phyloP scores from a whole-genome alignment of 2,329 filamentous ascomycete genomes.

The Fusarium torreyae region DNA sequence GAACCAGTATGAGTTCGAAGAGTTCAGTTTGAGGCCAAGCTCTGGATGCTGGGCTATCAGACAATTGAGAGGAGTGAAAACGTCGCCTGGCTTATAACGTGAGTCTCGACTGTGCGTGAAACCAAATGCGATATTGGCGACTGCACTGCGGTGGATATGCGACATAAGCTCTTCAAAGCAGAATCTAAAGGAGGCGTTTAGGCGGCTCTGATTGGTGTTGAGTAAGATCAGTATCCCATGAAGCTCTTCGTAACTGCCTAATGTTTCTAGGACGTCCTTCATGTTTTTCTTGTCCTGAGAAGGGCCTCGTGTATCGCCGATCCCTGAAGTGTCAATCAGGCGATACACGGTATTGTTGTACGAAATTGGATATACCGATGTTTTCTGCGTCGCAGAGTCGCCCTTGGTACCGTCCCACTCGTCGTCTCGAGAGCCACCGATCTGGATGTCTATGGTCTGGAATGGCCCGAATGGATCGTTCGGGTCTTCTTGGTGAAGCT shows the following conservation, averaged over 20 bases:
- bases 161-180: constrained; percentile 31
- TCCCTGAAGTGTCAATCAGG: constrained; percentile 32
- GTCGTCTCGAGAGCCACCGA: constrained; percentile 26
- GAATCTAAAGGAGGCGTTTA: constrained; percentile 21
- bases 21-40: neutral
- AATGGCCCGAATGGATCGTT: neutral
- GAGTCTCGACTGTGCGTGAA: constrained; percentile 36
- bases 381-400: constrained; percentile 27
- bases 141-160: constrained; percentile 28
- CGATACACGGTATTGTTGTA: constrained; percentile 4
- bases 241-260: constrained; percentile 29
- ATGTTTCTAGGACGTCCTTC: constrained; percentile 8
- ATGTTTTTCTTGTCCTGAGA: constrained; percentile 32
- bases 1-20: constrained; percentile 28
- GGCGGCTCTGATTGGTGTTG: constrained; percentile 22
- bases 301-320: constrained; percentile 35
- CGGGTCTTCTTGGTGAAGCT: neutral
- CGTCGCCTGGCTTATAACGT: constrained; percentile 18
- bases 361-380: constrained; percentile 7
- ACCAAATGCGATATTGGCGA: constrained; percentile 33
- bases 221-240: constrained; percentile 37
- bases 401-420: constrained; percentile 33
- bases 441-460: constrained; percentile 14
- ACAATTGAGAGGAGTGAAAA: constrained; percentile 4
- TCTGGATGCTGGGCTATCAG: constrained; percentile 6